Conservation (phyloP, 192 early-diverging fungal species). For the Backusella sp. region DNA sequence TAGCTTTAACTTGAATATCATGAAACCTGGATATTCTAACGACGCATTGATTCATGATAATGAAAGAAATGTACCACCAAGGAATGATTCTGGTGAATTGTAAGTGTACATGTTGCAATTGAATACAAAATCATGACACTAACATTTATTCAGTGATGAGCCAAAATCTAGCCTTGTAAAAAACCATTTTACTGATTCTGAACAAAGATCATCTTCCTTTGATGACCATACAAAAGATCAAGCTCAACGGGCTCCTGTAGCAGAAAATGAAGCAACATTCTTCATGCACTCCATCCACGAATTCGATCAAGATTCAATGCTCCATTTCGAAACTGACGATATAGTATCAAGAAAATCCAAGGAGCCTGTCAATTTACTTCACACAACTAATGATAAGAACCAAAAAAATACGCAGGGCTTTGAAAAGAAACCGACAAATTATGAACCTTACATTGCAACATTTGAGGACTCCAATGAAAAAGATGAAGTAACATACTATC, state of each 20-base stretch:
- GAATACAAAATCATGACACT: neutral
- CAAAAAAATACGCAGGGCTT: neutral
- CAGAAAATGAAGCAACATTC: neutral
- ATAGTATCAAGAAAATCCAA: neutral
- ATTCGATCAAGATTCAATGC: neutral
- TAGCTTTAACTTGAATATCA: neutral
- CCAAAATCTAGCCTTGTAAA: neutral
- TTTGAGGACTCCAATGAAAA: neutral
- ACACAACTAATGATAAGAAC: neutral
- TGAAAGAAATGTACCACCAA: neutral
- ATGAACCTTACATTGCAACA: neutral
- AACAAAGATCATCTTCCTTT: neutral
- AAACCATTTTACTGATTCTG: neutral
- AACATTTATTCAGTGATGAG: neutral
- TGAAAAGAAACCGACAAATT: neutral
- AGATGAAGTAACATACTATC: neutral
- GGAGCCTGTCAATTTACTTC: neutral
- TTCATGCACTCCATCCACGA: neutral
- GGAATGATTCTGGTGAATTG: neutral
- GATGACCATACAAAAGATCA: neutral
- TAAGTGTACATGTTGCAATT: neutral
- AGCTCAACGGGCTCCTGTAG: neutral
- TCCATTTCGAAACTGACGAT: neutral
- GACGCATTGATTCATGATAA: neutral
- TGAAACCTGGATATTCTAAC: neutral